Base-by-base conservation (phyloP, 257 asterid genomes). In the Penstemon barbatus region DNA sequence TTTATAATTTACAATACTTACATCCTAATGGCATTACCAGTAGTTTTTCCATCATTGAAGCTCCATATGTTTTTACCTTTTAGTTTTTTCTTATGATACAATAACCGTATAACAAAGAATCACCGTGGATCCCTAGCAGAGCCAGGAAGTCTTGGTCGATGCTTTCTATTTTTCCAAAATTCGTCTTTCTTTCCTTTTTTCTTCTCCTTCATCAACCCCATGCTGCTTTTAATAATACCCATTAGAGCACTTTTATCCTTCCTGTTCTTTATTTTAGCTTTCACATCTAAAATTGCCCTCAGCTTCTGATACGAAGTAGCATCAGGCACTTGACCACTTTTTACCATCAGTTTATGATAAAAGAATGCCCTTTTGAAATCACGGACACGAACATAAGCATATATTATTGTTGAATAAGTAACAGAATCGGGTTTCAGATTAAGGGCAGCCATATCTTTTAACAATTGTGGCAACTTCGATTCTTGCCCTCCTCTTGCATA, bases 401-500 rank as follows among this genome's bases (percentile, higher is more conserved):
- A 89, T 68, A 94, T 94, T 91, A 91, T 89, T 2, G 99, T 94
- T 8, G 95, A 84, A 74, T 84, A 94, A 12, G 99, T 94, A 37
- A 90, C 51, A 3, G 97, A 85, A 80, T 94, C 97, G 4, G 97
- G 96, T 77, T 89, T 90, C 11, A 90, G 74, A 71, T 81, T 78
- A 59, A 84, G 84, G 0, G 90, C 85, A n/a, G 86, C 81, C 99
- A 94, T 94, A 75, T 94, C 99, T 62, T 89, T 86, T 81, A 94
- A 75, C 69, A 94, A 82, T 70, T 83, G 91, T 3, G 97, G 99
- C 75, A 90, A 63, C 85, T 86, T 93, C 18, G 89, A 85, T 45
- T 90, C 99, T 71, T 78, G 90, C 41, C 95, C 95, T 15, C 99
- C 97, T 65, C 96, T 77, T 9, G 92, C 97, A 63, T 93, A 94